These are phyloP conservation scores for Castanea crenata DNA, from an alignment of 306 rosid genomes.

Conservation along the genomic window DNA sequence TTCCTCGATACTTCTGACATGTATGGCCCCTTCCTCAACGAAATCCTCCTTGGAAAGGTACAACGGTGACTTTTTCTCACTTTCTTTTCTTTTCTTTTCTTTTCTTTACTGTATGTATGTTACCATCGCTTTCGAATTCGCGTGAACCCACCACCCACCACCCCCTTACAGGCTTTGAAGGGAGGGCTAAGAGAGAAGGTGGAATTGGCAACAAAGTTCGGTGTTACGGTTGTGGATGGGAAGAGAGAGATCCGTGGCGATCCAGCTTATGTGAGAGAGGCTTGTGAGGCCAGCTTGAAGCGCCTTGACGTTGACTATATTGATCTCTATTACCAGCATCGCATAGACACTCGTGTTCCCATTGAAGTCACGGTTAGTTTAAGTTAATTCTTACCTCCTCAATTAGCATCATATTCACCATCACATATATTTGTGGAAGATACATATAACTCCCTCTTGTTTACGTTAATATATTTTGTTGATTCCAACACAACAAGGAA, in stretches of 20 bases:
- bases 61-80: too few relatives aligned
- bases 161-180: constrained; percentile 29
- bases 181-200: constrained; percentile 45
- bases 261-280: constrained; percentile 63
- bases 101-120: too few relatives aligned
- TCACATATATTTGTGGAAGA: too few relatives aligned
- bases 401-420: too few relatives aligned
- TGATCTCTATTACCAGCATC: constrained; percentile 78
- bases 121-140: too few relatives aligned
- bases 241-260: constrained; percentile 46
- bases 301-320: constrained; percentile 51
- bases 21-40: constrained; percentile 35
- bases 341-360: constrained; percentile 59
- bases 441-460: too few relatives aligned
- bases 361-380: constrained; percentile 68
- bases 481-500: too few relatives aligned
- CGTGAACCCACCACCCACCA: background rate
- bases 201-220: constrained; percentile 69
- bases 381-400: background rate
- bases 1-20: constrained; percentile 47
- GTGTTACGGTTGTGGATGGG: background rate
- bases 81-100: background rate
- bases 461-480: too few relatives aligned
- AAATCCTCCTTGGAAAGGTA: background rate
- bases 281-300: constrained; percentile 68